Evolutionary conservation across 202 grass and related monocot genomes (phyloP).

Genomic region (Dendrocalamus latiflorus): DNA sequence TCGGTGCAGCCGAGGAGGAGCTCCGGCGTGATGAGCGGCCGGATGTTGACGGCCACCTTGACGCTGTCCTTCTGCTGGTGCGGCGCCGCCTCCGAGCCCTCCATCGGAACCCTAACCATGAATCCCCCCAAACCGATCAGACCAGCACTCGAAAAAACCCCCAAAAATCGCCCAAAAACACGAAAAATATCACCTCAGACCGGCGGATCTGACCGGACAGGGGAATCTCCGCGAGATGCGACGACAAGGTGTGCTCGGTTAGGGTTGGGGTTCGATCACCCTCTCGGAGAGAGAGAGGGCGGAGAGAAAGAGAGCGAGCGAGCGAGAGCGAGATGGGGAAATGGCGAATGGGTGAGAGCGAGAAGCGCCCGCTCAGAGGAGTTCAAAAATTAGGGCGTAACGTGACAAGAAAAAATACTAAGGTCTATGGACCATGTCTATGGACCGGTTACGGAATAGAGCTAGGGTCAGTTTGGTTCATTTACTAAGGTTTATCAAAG

Average conservation of each 20-base stretch:
- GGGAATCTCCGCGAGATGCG: neutral
- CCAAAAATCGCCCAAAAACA: neutral
- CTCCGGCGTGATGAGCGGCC: constrained; percentile 80
- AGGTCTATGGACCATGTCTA: no score
- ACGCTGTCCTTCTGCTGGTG: constrained; percentile 62
- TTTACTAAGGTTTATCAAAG: no score
- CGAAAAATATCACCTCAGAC: neutral
- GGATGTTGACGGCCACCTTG: constrained; percentile 84
- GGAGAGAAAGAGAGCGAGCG: no score
- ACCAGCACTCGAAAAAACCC: neutral
- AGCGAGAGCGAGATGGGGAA: no score
- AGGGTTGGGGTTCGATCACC: constrained; percentile 24
- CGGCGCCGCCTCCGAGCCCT: constrained; percentile 39
- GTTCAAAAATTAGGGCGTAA: constrained; percentile 46
- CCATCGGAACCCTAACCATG: constrained; percentile 32
- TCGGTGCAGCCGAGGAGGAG: constrained; percentile 75
- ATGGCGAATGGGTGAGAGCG: neutral
- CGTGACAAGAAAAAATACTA: neutral
- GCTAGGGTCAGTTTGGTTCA: no score
- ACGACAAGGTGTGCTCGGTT: neutral
- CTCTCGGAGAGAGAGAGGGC: neutral
- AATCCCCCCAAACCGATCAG: no score
- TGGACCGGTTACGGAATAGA: no score
- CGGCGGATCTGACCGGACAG: constrained; percentile 7
- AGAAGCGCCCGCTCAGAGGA: constrained; percentile 38